phyloP scores from a whole-genome alignment of 306 rosid species.

The Castanopsis chinensis region DNA sequence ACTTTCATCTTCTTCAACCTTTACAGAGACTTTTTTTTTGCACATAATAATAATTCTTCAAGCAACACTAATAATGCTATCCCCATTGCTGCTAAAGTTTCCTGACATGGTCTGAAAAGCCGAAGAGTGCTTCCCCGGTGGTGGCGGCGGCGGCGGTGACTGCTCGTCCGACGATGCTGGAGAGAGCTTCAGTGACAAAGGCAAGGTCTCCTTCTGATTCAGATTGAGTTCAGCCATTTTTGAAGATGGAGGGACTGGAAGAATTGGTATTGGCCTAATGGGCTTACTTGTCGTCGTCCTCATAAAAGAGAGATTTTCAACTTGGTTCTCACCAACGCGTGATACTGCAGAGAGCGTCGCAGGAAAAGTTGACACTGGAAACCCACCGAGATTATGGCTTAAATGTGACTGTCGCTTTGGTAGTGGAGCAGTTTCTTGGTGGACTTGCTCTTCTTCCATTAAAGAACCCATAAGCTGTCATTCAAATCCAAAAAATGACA shows the following conservation, averaged over 20 bases:
- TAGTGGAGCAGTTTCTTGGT: conserved; percentile 31
- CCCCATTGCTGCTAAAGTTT: conserved; percentile 48
- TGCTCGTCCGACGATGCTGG: conserved; percentile 33
- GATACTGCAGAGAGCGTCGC: conserved; percentile 30
- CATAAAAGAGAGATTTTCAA: background rate
- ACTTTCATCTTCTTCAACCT: conserved; percentile 1
- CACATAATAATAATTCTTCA: conserved; percentile 25
- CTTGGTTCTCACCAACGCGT: conserved; percentile 23
- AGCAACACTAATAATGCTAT: conserved; percentile 78
- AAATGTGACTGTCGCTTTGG: conserved; percentile 31
- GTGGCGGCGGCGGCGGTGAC: conserved; percentile 24
- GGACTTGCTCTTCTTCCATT: conserved; percentile 48
- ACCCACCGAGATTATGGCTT: conserved; percentile 27
- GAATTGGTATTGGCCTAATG: conserved; percentile 64
- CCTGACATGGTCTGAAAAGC: conserved; percentile 57
- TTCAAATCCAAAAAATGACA: background rate
- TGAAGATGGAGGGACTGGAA: conserved; percentile 62
- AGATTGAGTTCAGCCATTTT: conserved; percentile 65
- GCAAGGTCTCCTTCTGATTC: conserved; percentile 46
- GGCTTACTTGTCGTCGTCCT: conserved; percentile 22
- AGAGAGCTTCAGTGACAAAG: conserved; percentile 52
- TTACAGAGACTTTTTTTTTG: conserved; percentile 17
- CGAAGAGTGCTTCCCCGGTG: conserved; percentile 39
- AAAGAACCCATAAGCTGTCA: conserved; percentile 52
- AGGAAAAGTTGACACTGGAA: conserved; percentile 37